These are phyloP conservation scores for Acer yangbiense DNA, from an alignment of 345 rosid genomes.

Conservation along the genomic window DNA sequence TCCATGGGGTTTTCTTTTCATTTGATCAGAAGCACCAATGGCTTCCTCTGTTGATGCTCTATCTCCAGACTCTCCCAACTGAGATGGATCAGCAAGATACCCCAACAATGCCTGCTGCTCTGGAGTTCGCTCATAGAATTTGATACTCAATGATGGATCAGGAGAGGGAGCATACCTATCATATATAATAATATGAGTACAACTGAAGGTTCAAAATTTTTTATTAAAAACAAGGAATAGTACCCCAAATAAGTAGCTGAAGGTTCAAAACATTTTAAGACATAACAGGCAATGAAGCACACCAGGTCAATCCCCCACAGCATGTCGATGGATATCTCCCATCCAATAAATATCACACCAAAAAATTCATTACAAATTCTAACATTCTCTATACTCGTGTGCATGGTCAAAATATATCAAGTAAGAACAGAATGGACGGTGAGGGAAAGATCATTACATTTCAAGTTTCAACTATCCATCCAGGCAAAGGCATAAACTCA, in stretches of 20 bases:
- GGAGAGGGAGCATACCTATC: slow-evolving; percentile 83
- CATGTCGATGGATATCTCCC: background rate
- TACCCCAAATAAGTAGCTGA: too few relatives aligned
- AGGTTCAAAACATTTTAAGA: background rate
- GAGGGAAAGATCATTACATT: background rate
- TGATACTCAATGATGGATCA: slow-evolving; percentile 70
- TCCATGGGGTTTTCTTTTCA: slow-evolving; percentile 59
- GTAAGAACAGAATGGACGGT: background rate
- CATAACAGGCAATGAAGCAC: background rate
- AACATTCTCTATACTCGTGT: background rate
- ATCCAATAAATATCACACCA: background rate
- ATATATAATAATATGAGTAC: slow-evolving; percentile 1
- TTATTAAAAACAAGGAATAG: too few relatives aligned
- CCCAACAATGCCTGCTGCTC: slow-evolving; percentile 85
- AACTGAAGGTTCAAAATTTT: slow-evolving; percentile 3
- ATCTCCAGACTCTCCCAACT: slow-evolving; percentile 41
- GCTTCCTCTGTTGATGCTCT: slow-evolving; percentile 33
- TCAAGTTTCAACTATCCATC: slow-evolving; percentile 18
- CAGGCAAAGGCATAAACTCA: background rate
- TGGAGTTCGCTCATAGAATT: slow-evolving; percentile 83
- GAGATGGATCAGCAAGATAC: slow-evolving; percentile 59
- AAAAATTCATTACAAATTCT: background rate
- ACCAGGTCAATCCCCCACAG: slow-evolving; percentile 2
- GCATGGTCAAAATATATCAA: background rate
- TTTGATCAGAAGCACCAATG: slow-evolving; percentile 34